Evolutionary conservation across 108 stramenopile genomes (phyloP), one percentile per base, ranked within the genome.

Genomic region (Epipyxis sp.): DNA sequence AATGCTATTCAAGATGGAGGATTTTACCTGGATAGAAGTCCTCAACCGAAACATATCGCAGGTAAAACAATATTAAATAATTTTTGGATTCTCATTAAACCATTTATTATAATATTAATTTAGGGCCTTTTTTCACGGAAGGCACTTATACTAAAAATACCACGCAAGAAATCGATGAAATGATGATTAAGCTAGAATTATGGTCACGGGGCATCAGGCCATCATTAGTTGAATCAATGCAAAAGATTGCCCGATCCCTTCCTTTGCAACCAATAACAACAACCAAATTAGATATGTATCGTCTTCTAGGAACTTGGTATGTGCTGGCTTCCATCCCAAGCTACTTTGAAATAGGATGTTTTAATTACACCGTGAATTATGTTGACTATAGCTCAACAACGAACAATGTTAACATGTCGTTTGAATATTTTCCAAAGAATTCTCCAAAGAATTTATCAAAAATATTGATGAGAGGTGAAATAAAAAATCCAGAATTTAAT

Each of bases 111-210:
- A n/a, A n/a, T n/a, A n/a, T n/a, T n/a, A n/a, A n/a, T n/a, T n/a
- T n/a, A n/a, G 92, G 92, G 0, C 81, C 87, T 0, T 92, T 92
- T 81, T 90, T 94, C 80, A 83, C 90, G 13, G 87, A 90, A 50
- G 92, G 92, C 10, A 78, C 85, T 0, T 92, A 69, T 78, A 94
- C 95, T 6, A 92, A 92, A 78, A 94, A 94, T 81, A 88, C 82
- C 0, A 61, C 80, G 44, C 76, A 80, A 29, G 92, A 94, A 61
- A 89, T 91, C 2, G 86, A 94, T 50, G 84, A 77, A 0, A 91
- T 96, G 91, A 87, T 96, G 91, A 74, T 77, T 1, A 87, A 81
- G 78, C 74, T 89, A 76, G 69, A 90, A 80, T 30, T 13, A 10
- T 46, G 46, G 46, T 3, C 71, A 6, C 16, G 20, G 6, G 71